phyloP scores from a whole-genome alignment of 2,329 filamentous ascomycete genomes.

The Colletotrichum nymphaeae region DNA sequence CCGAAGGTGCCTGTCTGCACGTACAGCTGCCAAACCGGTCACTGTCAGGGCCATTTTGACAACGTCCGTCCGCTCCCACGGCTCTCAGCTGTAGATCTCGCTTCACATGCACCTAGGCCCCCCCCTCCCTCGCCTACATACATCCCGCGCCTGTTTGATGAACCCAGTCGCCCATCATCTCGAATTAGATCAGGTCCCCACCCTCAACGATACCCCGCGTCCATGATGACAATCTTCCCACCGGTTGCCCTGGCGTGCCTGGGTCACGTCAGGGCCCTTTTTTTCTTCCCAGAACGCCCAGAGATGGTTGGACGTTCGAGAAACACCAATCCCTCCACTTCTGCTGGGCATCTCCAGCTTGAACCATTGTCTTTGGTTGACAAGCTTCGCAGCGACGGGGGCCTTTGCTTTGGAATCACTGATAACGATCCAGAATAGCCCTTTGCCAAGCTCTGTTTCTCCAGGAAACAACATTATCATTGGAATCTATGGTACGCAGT shows the following conservation, averaged over 20 bases:
- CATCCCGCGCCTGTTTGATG: conserved; percentile 21
- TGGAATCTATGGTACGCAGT: neutral
- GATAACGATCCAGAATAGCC: neutral
- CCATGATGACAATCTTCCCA: neutral
- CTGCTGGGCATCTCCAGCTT: conserved; percentile 3
- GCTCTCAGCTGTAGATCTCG: conserved; percentile 25
- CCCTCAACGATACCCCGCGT: conserved; percentile 19
- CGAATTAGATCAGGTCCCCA: conserved; percentile 29
- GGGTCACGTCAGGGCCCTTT: neutral
- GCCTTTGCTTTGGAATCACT: neutral
- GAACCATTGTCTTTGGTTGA: neutral
- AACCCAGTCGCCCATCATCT: conserved; percentile 33
- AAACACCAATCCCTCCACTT: conserved; percentile 14
- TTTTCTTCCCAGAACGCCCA: neutral
- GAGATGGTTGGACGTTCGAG: neutral
- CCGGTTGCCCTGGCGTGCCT: neutral
- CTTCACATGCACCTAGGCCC: conserved; percentile 4
- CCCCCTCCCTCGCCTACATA: conserved; percentile 8
- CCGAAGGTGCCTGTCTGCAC: neutral
- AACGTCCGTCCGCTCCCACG: conserved; percentile 21
- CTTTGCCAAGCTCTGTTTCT: neutral
- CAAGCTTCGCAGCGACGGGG: conserved; percentile 12
- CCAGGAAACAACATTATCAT: neutral
- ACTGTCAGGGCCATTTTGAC: conserved; percentile 14
- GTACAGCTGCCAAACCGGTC: neutral